Percentiles rank a stretch among this genome's conserved stretches.
Evolutionary conservation across 73 alveolate species (phyloP).

Genomic region (Blepharisma stoltei): DNA sequence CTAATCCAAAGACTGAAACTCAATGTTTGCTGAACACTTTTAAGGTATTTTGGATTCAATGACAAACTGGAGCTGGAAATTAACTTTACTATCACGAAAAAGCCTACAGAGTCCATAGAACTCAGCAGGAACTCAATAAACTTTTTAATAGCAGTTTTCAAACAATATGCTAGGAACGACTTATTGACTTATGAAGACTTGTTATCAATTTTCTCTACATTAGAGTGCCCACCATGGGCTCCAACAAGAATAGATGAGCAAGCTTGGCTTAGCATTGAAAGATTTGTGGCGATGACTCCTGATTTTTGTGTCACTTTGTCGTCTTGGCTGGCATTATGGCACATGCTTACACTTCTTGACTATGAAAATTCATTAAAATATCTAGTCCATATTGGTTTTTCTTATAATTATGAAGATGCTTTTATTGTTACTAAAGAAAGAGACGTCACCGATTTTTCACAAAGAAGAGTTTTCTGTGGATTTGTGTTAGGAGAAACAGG

Average conservation of each 20-base stretch:
- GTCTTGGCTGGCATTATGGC: conserved; percentile 17
- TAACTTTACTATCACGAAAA: conserved; percentile 27
- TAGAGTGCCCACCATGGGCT: conserved; percentile 4
- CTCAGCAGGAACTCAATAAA: conserved; percentile 31
- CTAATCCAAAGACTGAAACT: conserved; percentile 51
- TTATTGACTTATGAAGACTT: neutral
- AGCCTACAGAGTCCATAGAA: conserved; percentile 39
- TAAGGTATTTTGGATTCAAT: conserved; percentile 50
- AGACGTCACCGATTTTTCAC: neutral
- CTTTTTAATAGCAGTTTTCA: conserved; percentile 32
- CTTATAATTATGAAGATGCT: neutral
- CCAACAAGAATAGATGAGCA: neutral
- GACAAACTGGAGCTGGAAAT: conserved; percentile 34
- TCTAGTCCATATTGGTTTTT: conserved; percentile 14
- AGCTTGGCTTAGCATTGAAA: neutral
- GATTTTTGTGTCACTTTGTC: neutral
- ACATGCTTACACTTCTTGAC: conserved; percentile 8
- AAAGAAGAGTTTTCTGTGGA: conserved; percentile 19
- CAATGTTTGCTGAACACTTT: conserved; percentile 56
- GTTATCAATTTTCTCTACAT: neutral
- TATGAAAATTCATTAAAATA: conserved; percentile 9
- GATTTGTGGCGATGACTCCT: neutral
- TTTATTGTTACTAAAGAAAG: conserved; percentile 22
- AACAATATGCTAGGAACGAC: neutral
- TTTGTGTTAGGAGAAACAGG: neutral